Percentiles rank a stretch among this genome's conserved stretches.
Evolutionary conservation across 2,329 filamentous ascomycete genomes (phyloP).

Genomic region (Penicillium sp.): DNA sequence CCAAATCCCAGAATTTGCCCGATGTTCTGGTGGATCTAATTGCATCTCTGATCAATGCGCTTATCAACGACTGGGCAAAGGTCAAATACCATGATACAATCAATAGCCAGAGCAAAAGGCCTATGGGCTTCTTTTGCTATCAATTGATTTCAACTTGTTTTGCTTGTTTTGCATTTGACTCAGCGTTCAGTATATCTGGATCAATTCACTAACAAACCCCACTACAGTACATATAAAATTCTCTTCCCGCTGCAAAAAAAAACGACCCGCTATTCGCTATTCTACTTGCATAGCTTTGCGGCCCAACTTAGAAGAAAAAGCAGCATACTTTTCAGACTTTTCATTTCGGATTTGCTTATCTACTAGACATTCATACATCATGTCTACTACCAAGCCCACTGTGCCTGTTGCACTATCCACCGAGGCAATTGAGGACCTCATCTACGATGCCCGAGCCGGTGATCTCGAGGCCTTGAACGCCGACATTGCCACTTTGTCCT

Average conservation of each 20-base stretch:
- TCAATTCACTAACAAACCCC: conserved; percentile 5
- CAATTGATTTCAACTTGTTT: not conserved
- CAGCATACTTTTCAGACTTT: not conserved
- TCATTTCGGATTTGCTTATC: not conserved
- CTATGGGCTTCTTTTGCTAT: not conserved
- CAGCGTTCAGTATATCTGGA: not conserved
- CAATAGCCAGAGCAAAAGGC: not conserved
- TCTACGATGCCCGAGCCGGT: conserved; percentile 80
- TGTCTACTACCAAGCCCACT: conserved; percentile 22
- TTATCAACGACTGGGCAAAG: conserved; percentile 18
- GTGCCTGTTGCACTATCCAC: conserved; percentile 56
- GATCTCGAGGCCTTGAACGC: conserved; percentile 69
- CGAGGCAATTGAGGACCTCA: conserved; percentile 86
- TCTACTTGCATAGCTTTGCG: not conserved
- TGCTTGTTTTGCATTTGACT: not conserved
- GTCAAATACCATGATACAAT: not conserved
- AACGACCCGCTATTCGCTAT: not conserved
- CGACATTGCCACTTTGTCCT: conserved; percentile 60
- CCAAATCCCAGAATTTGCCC: not conserved
- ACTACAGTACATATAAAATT: conserved; percentile 13
- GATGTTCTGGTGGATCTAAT: not conserved
- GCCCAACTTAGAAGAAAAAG: not conserved
- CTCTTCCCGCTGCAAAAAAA: conserved; percentile 2
- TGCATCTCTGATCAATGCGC: conserved; percentile 4
- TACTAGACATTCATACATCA: not conserved